phyloP scores from a whole-genome alignment of 2,329 filamentous ascomycete genomes.

The Phaeomoniella chlamydospora region DNA sequence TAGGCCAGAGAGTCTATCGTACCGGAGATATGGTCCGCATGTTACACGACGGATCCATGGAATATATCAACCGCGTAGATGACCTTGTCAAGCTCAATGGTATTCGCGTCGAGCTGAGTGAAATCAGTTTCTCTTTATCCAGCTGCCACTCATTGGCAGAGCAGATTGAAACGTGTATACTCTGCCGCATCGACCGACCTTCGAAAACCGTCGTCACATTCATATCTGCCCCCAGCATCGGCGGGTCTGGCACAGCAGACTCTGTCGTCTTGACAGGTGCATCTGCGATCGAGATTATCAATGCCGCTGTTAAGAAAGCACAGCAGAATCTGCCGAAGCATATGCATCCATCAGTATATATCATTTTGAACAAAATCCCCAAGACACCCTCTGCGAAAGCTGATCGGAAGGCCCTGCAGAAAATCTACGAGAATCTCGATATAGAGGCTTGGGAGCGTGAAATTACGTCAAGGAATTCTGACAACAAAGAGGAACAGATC shows the following conservation, averaged over 20 bases:
- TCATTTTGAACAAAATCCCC: constrained; percentile 13
- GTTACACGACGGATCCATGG: constrained; percentile 7
- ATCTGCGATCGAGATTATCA: too few relatives aligned
- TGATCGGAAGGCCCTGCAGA: constrained; percentile 14
- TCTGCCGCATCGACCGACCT: constrained; percentile 16
- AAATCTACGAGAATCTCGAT: background rate
- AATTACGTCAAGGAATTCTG: background rate
- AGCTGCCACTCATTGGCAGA: constrained; percentile 16
- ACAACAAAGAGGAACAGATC: background rate
- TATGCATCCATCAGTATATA: constrained; percentile 16
- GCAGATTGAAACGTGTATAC: constrained; percentile 17
- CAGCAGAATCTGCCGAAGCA: constrained; percentile 10
- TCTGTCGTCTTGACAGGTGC: too few relatives aligned
- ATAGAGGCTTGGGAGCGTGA: background rate
- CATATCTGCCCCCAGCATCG: constrained; percentile 15
- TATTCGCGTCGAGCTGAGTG: constrained; percentile 46
- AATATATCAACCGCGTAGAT: constrained; percentile 43
- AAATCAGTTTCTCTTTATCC: constrained; percentile 20
- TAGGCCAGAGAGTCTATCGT: constrained; percentile 19
- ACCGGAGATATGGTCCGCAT: constrained; percentile 25
- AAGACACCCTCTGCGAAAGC: constrained; percentile 13
- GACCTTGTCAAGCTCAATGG: constrained; percentile 55
- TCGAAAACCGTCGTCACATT: constrained; percentile 20
- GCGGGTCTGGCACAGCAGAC: too few relatives aligned
- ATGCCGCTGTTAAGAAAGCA: too few relatives aligned